phyloP scores from a whole-genome alignment of 768 basidiomycete species.

The Lactifluus subvellereus region DNA sequence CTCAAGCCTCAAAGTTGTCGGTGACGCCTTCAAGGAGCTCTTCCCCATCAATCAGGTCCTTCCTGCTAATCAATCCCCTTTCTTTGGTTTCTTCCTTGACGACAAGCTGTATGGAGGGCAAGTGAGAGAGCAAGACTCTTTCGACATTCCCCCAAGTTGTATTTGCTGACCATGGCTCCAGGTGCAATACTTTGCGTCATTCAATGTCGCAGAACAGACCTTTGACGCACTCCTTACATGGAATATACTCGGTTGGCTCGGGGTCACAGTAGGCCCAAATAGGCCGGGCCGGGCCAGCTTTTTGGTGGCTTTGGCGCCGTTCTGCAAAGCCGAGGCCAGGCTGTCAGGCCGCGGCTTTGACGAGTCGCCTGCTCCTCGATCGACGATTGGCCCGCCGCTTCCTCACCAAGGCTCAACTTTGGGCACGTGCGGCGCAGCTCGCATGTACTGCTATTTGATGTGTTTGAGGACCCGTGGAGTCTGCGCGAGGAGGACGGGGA shows the following conservation, averaged over 20 bases:
- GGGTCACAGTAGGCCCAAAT: constrained; percentile 19
- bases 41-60: constrained; percentile 4
- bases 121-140: not conserved
- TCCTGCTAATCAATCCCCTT: not conserved
- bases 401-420: no score
- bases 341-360: no score
- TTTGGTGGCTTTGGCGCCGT: no score
- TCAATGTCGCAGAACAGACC: constrained; percentile 30
- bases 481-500: no score
- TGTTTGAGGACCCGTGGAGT: no score
- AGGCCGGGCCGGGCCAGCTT: no score
- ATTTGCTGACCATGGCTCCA: not conserved
- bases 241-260: constrained; percentile 24
- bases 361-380: no score
- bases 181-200: constrained; percentile 30
- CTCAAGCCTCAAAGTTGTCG: constrained; percentile 10
- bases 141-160: not conserved
- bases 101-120: constrained; percentile 10
- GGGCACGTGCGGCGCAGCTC: no score
- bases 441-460: no score
- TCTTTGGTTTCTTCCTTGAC: constrained; percentile 8
- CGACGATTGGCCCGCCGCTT: no score
- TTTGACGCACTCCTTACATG: constrained; percentile 29
- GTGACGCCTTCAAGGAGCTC: constrained; percentile 7
- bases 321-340: no score